phyloP scores from a whole-genome alignment of 2,329 filamentous ascomycete species.

The Coniochaeta sp. region DNA sequence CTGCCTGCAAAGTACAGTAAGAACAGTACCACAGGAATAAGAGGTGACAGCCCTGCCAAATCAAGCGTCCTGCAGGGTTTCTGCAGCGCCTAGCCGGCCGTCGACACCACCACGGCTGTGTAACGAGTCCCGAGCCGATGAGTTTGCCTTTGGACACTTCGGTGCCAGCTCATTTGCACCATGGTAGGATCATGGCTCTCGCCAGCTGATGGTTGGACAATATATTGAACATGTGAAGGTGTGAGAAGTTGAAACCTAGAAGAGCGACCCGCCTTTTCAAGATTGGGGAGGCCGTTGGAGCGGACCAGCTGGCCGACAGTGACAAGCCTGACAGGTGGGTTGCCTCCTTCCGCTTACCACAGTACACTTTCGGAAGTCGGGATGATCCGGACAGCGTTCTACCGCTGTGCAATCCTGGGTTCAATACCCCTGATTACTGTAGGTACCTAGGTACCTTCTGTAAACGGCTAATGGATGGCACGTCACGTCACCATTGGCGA shows the following conservation, averaged over 20 bases:
- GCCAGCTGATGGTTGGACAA: no score
- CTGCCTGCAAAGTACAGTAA: no score
- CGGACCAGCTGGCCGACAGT: background rate
- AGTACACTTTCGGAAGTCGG: background rate
- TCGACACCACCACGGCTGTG: background rate
- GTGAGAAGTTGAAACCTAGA: background rate
- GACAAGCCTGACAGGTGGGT: no score
- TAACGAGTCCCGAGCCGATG: background rate
- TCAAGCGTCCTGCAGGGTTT: background rate
- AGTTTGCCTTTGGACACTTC: background rate
- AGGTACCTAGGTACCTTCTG: no score
- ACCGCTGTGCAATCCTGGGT: background rate
- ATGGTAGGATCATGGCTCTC: no score
- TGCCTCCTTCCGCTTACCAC: background rate
- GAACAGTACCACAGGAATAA: no score
- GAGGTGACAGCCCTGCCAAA: background rate
- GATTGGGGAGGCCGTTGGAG: background rate
- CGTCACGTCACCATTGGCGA: conserved; percentile 1
- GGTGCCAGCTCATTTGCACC: no score
- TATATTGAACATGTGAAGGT: background rate
- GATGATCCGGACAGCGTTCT: background rate
- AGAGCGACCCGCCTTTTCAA: background rate
- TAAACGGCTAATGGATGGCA: background rate
- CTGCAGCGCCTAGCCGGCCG: background rate
- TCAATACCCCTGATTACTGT: background rate